Evolutionary conservation across 768 basidiomycete species (phyloP), one percentile per base, ranked within the genome.

Genomic region (Lentinus brumalis): DNA sequence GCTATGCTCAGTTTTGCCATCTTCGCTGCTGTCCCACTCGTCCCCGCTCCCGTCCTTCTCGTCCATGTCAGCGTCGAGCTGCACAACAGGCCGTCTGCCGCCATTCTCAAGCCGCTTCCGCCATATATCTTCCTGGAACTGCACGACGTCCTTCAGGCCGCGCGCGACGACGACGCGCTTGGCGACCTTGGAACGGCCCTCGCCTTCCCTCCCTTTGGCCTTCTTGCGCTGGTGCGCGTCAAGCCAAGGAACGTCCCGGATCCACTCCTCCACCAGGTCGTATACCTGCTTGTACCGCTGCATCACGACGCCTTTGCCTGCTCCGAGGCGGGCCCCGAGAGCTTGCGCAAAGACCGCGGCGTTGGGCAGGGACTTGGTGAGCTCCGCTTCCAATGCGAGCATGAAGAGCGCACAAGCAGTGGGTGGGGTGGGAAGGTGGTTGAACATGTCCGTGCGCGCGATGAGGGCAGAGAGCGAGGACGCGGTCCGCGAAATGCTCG

Each of bases 171-270:
- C 73, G 39, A 78, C 71, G n/a, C 89, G 81, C 70, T 86, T 87
- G 11, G 87, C 74, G 44, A 83, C 74, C 67, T 85, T 87, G 15
- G 87, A 82, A 11, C 86, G 80, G 0, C 86, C 83, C 47, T 75
- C 73, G 26, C 69, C 50, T 14, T 50, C 53, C 29, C 63, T 69
- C 47, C 68, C 69, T 50, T 71, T 73, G 21, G 58, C 52, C 38
- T 60, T 63, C 74, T 80, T 72, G 65, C 71, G 63, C 54, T 73
- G 61, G 61, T 86, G 86, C 49, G 83, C 80, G 62, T 85, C 80
- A 11, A 92, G 76, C 92, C 91, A 94, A 5, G 89, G 88, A 3
- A 93, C 78, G n/a, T 83, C 80, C 51, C 80, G 76, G 30, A 86
- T 82, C 79, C 84, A 85, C 57, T 79, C 74, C 39, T 81, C 81